Evolutionary conservation across 140 eudicot species (phyloP).

Genomic region (Cichorium intybus): DNA sequence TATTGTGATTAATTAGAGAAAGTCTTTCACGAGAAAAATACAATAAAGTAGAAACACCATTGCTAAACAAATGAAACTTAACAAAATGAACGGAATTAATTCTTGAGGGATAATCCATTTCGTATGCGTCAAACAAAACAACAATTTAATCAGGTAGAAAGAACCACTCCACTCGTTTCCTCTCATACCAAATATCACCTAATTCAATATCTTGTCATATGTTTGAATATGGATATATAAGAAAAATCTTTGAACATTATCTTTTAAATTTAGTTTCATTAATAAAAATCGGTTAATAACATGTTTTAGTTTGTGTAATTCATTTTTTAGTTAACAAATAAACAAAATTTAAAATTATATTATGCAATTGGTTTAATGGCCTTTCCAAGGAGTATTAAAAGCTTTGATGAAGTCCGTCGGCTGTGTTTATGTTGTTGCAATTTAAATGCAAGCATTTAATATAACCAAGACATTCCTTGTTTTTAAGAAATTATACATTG

Average conservation of each 20-base stretch:
- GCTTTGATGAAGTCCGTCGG: slow-evolving; percentile 13
- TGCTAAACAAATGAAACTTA: too few species aligned
- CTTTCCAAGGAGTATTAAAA: slow-evolving; percentile 9
- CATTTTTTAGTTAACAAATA: neutral
- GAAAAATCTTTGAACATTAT: neutral
- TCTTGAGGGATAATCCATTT: too few species aligned
- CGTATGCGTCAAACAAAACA: too few species aligned
- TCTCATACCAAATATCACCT: too few species aligned
- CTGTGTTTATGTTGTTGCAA: slow-evolving; percentile 9
- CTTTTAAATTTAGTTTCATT: neutral
- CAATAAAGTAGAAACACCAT: too few species aligned
- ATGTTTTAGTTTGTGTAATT: neutral
- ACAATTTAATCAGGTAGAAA: too few species aligned
- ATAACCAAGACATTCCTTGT: slow-evolving; percentile 11
- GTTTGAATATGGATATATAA: too few species aligned
- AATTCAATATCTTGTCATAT: neutral
- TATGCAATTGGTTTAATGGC: neutral
- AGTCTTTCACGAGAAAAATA: too few species aligned
- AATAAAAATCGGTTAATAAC: too few species aligned
- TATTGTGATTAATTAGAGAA: too few species aligned
- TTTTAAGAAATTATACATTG: neutral
- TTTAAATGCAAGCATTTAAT: slow-evolving; percentile 20
- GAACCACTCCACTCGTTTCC: too few species aligned
- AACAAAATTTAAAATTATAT: neutral
- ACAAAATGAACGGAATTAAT: too few species aligned